These are phyloP conservation scores for Strobilomyces echinocephalus DNA, from an alignment of 768 basidiomycete genomes.

Conservation along the genomic window DNA sequence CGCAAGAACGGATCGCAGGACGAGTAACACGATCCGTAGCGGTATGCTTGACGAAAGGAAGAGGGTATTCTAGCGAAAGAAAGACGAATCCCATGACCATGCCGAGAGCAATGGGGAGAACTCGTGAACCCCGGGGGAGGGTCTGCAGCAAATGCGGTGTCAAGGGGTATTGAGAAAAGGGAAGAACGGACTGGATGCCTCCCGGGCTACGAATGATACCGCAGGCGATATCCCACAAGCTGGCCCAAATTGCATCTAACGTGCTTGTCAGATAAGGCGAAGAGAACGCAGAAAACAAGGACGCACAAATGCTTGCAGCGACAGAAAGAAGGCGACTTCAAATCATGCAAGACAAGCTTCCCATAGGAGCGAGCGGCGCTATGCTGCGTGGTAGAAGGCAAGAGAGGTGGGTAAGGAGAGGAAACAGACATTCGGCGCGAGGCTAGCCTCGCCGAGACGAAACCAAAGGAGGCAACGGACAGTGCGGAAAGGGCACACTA, in stretches of 20 bases:
- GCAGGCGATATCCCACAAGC: slow-evolving; percentile 88
- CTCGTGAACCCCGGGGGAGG: slow-evolving; percentile 51
- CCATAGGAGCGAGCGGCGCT: slow-evolving; percentile 44
- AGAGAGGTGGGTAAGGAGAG: background rate
- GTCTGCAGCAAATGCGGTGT: slow-evolving; percentile 36
- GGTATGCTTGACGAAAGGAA: slow-evolving; percentile 57
- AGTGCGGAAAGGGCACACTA: no score
- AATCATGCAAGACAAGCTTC: slow-evolving; percentile 78
- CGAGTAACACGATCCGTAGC: slow-evolving; percentile 55
- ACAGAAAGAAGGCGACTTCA: slow-evolving; percentile 65
- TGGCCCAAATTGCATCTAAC: slow-evolving; percentile 74
- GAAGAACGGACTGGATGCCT: slow-evolving; percentile 63
- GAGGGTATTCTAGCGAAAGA: slow-evolving; percentile 68
- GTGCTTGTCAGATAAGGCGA: slow-evolving; percentile 8
- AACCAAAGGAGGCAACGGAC: slow-evolving; percentile 9
- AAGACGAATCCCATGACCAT: slow-evolving; percentile 58
- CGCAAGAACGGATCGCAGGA: slow-evolving; percentile 58
- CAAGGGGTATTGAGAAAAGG: background rate
- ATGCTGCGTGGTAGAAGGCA: background rate
- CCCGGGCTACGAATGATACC: slow-evolving; percentile 75
- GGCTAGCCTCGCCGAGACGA: slow-evolving; percentile 11
- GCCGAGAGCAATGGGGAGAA: no score
- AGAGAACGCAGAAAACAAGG: background rate
- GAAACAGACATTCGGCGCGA: slow-evolving; percentile 4
- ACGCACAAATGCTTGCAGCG: slow-evolving; percentile 70